Conservation (phyloP, 179 eudicot species). For the Spergularia azorica region DNA sequence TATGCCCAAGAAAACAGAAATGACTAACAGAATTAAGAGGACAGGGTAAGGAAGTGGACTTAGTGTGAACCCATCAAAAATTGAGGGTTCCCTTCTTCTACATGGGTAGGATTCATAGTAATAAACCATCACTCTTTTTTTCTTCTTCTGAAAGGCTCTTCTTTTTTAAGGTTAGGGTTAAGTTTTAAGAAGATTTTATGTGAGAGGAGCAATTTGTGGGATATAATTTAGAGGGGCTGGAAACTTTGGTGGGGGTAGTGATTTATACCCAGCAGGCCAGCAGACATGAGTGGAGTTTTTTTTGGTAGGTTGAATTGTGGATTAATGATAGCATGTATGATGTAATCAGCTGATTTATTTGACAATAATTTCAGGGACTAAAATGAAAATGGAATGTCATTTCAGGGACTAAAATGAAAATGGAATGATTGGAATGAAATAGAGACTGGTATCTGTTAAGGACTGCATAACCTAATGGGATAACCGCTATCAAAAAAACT, state of each 20-base stretch:
- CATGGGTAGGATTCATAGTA: conserved; percentile 13
- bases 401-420: not conserved
- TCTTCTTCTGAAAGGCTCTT: too few species aligned
- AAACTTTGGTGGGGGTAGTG: too few species aligned
- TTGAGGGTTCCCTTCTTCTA: conserved; percentile 32
- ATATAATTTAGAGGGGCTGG: too few species aligned
- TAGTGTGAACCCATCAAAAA: conserved; percentile 37
- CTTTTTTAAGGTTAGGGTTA: too few species aligned
- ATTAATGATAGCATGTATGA: not conserved
- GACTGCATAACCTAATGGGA: not conserved
- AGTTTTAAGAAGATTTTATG: too few species aligned
- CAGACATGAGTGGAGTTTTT: too few species aligned
- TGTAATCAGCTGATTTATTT: not conserved
- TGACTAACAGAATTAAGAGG: conserved; percentile 47
- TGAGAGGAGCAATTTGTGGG: too few species aligned
- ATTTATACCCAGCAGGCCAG: too few species aligned
- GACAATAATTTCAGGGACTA: too few species aligned
- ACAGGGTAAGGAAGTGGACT: conserved; percentile 76
- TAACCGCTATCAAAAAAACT: not conserved
- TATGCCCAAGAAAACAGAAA: conserved; percentile 54
- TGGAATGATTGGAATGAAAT: not conserved
- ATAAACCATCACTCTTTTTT: too few species aligned
- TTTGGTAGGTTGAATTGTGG: too few species aligned
- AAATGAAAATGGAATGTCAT: not conserved
- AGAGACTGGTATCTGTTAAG: not conserved